Evolutionary conservation across 306 rosid species (phyloP).

Genomic region (Prunus mume): DNA sequence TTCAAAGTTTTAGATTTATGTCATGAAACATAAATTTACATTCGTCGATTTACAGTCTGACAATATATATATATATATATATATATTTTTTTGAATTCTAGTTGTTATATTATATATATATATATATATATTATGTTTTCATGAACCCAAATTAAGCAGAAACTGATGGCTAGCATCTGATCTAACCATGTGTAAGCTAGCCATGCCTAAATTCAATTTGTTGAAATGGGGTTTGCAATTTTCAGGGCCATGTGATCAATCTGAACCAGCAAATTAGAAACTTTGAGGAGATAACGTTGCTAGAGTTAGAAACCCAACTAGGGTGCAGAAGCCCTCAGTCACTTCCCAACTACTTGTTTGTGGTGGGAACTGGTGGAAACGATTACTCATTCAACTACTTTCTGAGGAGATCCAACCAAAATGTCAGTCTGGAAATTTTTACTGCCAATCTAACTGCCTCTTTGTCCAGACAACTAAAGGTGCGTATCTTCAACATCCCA

Average conservation of each 20-base stretch:
- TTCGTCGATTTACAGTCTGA: too few species aligned
- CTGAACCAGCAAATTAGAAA: conserved; percentile 36
- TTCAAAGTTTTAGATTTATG: too few species aligned
- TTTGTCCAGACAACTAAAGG: conserved; percentile 16
- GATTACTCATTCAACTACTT: conserved; percentile 47
- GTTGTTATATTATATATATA: too few species aligned
- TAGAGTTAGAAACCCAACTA: conserved; percentile 22
- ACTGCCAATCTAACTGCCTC: conserved; percentile 34
- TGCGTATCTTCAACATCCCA: not conserved
- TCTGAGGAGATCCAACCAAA: conserved; percentile 14
- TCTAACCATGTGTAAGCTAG: too few species aligned
- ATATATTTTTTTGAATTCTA: too few species aligned
- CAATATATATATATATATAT: too few species aligned
- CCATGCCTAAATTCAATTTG: not conserved
- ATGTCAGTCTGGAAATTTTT: conserved; percentile 27
- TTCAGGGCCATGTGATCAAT: conserved; percentile 40
- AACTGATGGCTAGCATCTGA: too few species aligned
- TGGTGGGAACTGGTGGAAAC: conserved; percentile 48
- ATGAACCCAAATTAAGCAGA: too few species aligned
- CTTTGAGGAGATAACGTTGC: conserved; percentile 44
- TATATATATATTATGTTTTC: too few species aligned
- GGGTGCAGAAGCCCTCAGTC: not conserved
- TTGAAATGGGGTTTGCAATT: not conserved
- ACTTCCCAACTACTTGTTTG: conserved; percentile 38
- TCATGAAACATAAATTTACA: too few species aligned